These are phyloP conservation scores for Neonothopanus nambi DNA, from an alignment of 1,284 basidiomycete species.

Conservation along the genomic window DNA sequence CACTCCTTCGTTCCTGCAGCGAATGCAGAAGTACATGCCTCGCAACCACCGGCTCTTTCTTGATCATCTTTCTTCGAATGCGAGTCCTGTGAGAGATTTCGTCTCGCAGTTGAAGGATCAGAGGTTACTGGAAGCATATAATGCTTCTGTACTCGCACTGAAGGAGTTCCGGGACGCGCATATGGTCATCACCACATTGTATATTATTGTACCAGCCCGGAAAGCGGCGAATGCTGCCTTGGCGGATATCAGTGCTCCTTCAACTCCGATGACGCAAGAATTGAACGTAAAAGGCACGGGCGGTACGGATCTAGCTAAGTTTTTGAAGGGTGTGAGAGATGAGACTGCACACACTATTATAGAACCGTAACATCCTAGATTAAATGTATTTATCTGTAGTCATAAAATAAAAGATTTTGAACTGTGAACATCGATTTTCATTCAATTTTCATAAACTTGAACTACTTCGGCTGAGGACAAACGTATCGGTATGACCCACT, in stretches of 20 bases:
- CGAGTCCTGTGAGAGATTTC: conserved; percentile 50
- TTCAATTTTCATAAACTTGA: no score
- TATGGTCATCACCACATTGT: conserved; percentile 79
- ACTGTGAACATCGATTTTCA: no score
- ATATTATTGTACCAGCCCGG: conserved; percentile 71
- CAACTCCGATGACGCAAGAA: conserved; percentile 1
- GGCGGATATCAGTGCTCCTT: conserved; percentile 3
- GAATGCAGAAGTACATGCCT: conserved; percentile 90
- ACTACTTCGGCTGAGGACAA: no score
- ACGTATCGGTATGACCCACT: no score
- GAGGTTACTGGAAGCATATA: conserved; percentile 62
- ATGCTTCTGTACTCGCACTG: conserved; percentile 68
- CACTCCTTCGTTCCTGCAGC: conserved; percentile 61
- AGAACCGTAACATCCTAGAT: no score
- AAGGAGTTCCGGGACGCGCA: conserved; percentile 82
- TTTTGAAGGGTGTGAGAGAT: conserved; percentile 77
- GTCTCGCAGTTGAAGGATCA: conserved; percentile 29
- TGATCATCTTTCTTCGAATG: conserved; percentile 62
- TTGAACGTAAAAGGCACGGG: conserved; percentile 70
- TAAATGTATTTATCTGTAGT: no score
- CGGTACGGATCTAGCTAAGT: conserved; percentile 76
- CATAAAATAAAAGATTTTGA: no score
- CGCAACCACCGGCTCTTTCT: conserved; percentile 86
- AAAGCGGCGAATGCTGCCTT: conserved; percentile 28
- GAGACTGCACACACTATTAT: conserved; percentile 54